A percentile compares a stretch with the other conserved stretches of the same genome.
Evolutionary conservation across 73 alveolate genomes (phyloP).

Genomic region (Blepharisma japonicum): DNA sequence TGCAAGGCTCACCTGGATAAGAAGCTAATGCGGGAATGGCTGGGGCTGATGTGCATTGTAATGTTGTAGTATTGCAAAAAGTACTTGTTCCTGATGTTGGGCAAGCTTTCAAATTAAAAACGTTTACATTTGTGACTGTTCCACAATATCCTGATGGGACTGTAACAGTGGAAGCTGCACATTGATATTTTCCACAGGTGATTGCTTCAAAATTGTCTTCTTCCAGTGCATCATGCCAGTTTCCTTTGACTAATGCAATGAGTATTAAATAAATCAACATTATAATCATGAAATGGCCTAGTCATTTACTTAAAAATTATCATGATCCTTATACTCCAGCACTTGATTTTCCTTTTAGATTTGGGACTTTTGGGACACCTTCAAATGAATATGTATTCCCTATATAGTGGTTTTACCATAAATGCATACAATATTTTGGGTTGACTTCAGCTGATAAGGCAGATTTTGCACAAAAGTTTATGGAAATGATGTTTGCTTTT

Average conservation of each 20-base stretch:
- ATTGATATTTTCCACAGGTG: no score
- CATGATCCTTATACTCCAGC: neutral
- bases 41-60: conserved; percentile 11
- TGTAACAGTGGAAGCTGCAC: no score
- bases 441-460: conserved; percentile 19
- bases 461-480: neutral
- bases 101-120: no score
- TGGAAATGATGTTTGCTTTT: neutral
- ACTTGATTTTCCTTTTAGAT: conserved; percentile 13
- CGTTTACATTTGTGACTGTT: no score
- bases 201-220: no score
- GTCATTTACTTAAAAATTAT: neutral
- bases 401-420: conserved; percentile 6
- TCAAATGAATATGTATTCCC: neutral
- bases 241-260: no score
- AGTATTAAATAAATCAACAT: no score
- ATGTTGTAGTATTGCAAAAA: neutral
- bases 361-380: conserved; percentile 26
- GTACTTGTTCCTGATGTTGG: neutral
- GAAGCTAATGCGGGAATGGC: neutral
- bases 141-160: no score
- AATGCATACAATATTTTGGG: neutral
- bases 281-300: conserved; percentile 14
- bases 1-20: conserved; percentile 29
- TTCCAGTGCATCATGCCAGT: no score